Percentiles rank a stretch among this genome's conserved stretches.
Conservation (phyloP, 495 filamentous ascomycete genomes). For the Penicillium angulare region DNA sequence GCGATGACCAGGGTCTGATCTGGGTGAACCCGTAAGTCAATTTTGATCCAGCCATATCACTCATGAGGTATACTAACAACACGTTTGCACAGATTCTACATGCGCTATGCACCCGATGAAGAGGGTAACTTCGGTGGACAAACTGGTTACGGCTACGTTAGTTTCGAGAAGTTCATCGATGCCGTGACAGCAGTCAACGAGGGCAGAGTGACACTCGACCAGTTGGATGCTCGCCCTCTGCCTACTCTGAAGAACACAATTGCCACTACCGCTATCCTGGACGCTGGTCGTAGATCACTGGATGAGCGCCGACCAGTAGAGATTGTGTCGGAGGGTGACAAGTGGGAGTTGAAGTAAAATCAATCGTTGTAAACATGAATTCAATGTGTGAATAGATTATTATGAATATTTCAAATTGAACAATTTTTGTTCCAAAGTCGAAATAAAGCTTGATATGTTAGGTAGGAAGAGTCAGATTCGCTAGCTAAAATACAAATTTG, state of each 20-base stretch:
- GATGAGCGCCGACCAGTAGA: conserved; percentile 76
- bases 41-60: background rate
- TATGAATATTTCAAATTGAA: no score
- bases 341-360: conserved; percentile 66
- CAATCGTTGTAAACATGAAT: background rate
- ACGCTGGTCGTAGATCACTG: conserved; percentile 78
- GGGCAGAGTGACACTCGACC: conserved; percentile 63
- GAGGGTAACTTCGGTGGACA: conserved; percentile 93
- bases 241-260: conserved; percentile 88
- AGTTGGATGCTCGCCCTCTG: conserved; percentile 74
- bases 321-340: conserved; percentile 61
- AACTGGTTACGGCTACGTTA: conserved; percentile 88
- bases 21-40: conserved; percentile 74
- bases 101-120: conserved; percentile 93
- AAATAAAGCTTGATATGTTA: background rate
- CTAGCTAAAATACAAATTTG: background rate
- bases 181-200: conserved; percentile 77
- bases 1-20: conserved; percentile 66
- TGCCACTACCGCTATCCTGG: conserved; percentile 85
- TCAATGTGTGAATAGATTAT: no score
- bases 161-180: conserved; percentile 94
- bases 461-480: background rate
- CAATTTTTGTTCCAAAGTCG: background rate
- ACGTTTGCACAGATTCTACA: conserved; percentile 66
- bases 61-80: background rate